Evolutionary conservation across 257 asterid genomes (phyloP).

Genomic region (Lycium barbarum): DNA sequence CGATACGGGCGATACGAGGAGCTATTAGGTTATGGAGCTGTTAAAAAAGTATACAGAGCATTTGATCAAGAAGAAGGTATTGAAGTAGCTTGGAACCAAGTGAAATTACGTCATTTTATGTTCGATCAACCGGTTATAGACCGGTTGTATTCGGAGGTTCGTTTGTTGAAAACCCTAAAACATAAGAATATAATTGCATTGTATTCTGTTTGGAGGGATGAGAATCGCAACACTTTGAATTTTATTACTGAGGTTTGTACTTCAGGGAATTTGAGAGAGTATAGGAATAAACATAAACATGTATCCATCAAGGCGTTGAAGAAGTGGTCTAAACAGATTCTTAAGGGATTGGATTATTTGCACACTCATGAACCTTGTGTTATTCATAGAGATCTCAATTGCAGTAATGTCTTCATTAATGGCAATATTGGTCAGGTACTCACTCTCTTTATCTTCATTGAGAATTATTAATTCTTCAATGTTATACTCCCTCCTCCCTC

Average conservation of each 20-base stretch:
- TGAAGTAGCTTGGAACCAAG: conserved; percentile 96
- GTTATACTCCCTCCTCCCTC: background rate
- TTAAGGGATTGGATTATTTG: conserved; percentile 75
- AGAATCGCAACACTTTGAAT: conserved; percentile 62
- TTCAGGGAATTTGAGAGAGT: conserved; percentile 82
- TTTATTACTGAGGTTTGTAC: conserved; percentile 87
- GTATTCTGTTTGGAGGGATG: conserved; percentile 74
- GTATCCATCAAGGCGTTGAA: conserved; percentile 77
- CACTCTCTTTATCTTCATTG: background rate
- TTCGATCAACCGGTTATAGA: conserved; percentile 62
- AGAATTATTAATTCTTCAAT: background rate
- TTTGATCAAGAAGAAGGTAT: conserved; percentile 91
- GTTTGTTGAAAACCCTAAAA: conserved; percentile 53
- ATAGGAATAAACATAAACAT: conserved; percentile 74
- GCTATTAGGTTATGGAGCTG: conserved; percentile 77
- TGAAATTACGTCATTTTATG: conserved; percentile 58
- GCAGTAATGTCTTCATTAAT: conserved; percentile 84
- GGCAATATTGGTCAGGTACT: conserved; percentile 83
- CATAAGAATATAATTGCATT: conserved; percentile 62
- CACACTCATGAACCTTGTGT: conserved; percentile 79
- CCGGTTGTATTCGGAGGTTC: conserved; percentile 66
- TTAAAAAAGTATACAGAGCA: conserved; percentile 82
- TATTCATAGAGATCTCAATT: conserved; percentile 82
- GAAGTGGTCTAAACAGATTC: conserved; percentile 84
- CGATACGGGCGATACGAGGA: conserved; percentile 83